Evolutionary conservation across 1,139 yeast species (phyloP).

Genomic region (Oligophagozyma castellii): DNA sequence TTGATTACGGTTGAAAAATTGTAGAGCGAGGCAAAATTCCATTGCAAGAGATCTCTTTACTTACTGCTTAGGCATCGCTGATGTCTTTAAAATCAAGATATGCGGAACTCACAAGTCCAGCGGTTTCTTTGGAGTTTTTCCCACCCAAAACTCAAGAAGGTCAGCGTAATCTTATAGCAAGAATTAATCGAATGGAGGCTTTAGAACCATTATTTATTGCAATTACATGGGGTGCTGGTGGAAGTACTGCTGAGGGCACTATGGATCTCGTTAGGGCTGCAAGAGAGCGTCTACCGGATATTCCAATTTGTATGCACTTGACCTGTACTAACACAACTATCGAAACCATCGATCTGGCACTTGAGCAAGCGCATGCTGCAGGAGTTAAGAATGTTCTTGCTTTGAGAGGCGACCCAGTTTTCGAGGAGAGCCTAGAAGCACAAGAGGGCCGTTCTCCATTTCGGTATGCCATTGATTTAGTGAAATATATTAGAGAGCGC

Average conservation of each 20-base stretch:
- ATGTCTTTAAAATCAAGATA: slow-evolving; percentile 45
- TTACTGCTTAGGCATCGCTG: no score
- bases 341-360: slow-evolving; percentile 63
- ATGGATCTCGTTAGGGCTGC: slow-evolving; percentile 71
- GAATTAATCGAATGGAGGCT: slow-evolving; percentile 73
- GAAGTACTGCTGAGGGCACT: slow-evolving; percentile 80
- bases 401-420: slow-evolving; percentile 72
- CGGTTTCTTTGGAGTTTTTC: slow-evolving; percentile 85
- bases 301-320: slow-evolving; percentile 84
- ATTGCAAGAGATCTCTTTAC: no score
- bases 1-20: no score
- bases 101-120: slow-evolving; percentile 35
- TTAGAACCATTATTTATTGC: slow-evolving; percentile 82
- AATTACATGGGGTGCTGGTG: slow-evolving; percentile 99
- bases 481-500: slow-evolving; percentile 51
- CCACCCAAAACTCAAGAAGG: slow-evolving; percentile 95
- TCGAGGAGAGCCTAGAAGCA: slow-evolving; percentile 3
- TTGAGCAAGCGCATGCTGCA: slow-evolving; percentile 50
- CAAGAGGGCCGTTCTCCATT: slow-evolving; percentile 33
- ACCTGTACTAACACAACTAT: slow-evolving; percentile 91
- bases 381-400: slow-evolving; percentile 87
- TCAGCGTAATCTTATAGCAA: slow-evolving; percentile 64
- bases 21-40: no score
- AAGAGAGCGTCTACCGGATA: slow-evolving; percentile 56
- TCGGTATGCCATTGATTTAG: slow-evolving; percentile 69